These are phyloP conservation scores for Monosporascus sp. DNA, from an alignment of 2,329 filamentous ascomycete species.

Conservation along the genomic window DNA sequence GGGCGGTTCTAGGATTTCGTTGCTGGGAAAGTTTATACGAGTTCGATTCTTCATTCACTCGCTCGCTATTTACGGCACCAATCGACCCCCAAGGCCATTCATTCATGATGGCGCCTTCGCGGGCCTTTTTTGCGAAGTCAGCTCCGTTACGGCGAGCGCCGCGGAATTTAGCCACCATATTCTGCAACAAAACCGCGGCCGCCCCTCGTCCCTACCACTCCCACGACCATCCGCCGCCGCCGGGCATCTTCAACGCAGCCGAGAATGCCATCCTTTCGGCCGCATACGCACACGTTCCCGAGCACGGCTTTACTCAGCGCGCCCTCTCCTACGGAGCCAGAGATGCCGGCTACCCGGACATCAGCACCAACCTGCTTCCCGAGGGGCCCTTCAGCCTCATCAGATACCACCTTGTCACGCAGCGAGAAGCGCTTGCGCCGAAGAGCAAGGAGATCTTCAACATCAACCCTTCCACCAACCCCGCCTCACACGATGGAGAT, in stretches of 20 bases:
- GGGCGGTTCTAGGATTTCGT: too few relatives aligned
- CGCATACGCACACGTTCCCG: constrained; percentile 73
- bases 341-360: constrained; percentile 81
- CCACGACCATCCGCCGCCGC: constrained; percentile 58
- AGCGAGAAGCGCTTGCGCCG: constrained; percentile 55
- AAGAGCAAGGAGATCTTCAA: constrained; percentile 35
- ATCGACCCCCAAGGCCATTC: neutral
- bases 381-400: constrained; percentile 78
- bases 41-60: too few relatives aligned
- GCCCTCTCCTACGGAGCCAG: constrained; percentile 73
- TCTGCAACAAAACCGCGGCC: constrained; percentile 4
- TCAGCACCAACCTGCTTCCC: constrained; percentile 77
- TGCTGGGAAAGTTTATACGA: too few relatives aligned
- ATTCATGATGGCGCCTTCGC: constrained; percentile 21
- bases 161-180: neutral
- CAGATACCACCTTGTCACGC: constrained; percentile 66
- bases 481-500: constrained; percentile 7
- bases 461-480: neutral
- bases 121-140: constrained; percentile 15
- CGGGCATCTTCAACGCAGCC: constrained; percentile 57
- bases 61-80: neutral
- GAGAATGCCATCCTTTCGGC: constrained; percentile 76
- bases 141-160: constrained; percentile 4
- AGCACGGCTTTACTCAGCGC: constrained; percentile 73
- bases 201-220: constrained; percentile 60